Base-by-base conservation (phyloP, 306 rosid genomes). In the Vigna hirtella region DNA sequence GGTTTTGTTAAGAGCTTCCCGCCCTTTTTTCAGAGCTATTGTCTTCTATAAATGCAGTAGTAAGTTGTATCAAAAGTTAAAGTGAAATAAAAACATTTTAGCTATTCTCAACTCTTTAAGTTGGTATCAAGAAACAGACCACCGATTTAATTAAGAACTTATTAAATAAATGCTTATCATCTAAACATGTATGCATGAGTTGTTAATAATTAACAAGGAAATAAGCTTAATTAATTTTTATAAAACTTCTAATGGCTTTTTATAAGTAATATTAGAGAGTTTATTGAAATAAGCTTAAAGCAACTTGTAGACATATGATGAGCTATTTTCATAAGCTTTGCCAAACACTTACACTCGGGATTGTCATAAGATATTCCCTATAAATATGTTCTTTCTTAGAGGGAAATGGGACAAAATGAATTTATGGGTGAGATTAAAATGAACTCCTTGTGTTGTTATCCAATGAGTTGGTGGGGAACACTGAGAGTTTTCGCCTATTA, bases 251-350 rank as follows among this genome's bases (percentile, higher is more conserved):
- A 59, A 28, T n/a, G 7, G 30, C 17, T 2, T 58, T 28, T 28
- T 28, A 26, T 5, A 13, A 59, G 42, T 28, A 26, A 11, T 59
- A n/a, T 34, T 12, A 1, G 38, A 11, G 36, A 13, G 6, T 4
- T 59, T 28, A 13, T 58, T 58, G 65, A 58, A 26, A 58, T 58
- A 59, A 59, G 42, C 66, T 13, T 16, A 24, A 28, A 59, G 15
- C 42, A 26, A 59, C 32, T 59, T 59, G 3, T 59, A 2, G 17
- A 28, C 42, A 22, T 12, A 11, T 57, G 32, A 53, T 53, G 8
- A 53, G 28, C 6, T 53, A n/a, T 53, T 53, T 53, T 56, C 63
- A 58, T 58, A 58, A 26, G 65, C 10, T 58, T 58, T 24, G 65
- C 40, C 17, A 58, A 58, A 58, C 28, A 58, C 34, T 58, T 58